Evolutionary conservation across 2,329 filamentous ascomycete genomes (phyloP), one percentile per base, ranked within the genome.

Genomic region (Ophiobolus disseminans): DNA sequence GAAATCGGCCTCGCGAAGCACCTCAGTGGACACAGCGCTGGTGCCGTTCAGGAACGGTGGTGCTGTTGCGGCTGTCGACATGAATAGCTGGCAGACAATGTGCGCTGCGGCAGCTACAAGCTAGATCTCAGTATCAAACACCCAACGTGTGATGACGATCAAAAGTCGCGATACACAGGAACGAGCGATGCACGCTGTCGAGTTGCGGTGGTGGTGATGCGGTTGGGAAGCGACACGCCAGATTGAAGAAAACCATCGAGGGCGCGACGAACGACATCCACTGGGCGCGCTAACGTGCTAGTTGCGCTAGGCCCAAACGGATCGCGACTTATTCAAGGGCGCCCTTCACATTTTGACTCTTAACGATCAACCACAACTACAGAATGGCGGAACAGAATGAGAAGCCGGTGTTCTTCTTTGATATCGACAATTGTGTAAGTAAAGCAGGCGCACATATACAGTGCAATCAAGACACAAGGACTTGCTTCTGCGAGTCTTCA

Each of bases 391-490:
- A 55, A 21, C 35, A 66, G 31, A 48, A 52, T 28, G 68, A 69
- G 45, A 74, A 83, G 54, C 79, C 81, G 1, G 79, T 89, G 16
- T 83, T 86, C 72, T 86, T 84, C 73, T 97, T 97, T 69, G 94
- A 99, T 71, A 97, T 99, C 68, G 94, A 99, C 80, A 99, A 99
- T 70, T 99, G 95, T 75, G 84, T 86, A 78, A 56, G 82, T 77
- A 17, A 19, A 37, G 11, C 7, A 3, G 4, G n/a, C n/a, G n/a
- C n/a, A n/a, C n/a, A n/a, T n/a, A n/a, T n/a, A n/a, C n/a, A 17
- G 13, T 23, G 35, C 19, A 23, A 22, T 23, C 11, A 13, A 3
- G n/a, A 4, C 30, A 14, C 20, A 16, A 13, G 35, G 35, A 14
- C 20, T n/a, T 38, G 35, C 5, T 23, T 9, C 9, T 7, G 5